Base-by-base conservation (phyloP, 805 yeast genomes). In the Clavispora santaluciae region DNA sequence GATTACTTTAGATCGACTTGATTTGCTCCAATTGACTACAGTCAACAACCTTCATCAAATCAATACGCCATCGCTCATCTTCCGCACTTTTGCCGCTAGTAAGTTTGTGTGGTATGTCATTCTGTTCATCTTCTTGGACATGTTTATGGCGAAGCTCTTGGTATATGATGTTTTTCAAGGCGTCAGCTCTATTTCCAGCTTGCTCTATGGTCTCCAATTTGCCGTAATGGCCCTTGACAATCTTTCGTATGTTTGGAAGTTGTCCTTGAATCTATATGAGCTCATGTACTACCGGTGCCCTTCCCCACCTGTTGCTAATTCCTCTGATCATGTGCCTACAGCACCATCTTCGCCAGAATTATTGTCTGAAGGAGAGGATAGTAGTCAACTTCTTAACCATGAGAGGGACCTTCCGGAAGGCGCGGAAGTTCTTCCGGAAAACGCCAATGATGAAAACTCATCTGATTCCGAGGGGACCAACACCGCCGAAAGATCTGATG, bases 171-270 rank as follows among this genome's bases (percentile, higher is more conserved):
- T 76, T 1, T 76, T 76, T 46, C 70, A 68, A 40, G 73, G 73
- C 26, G 63, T 64, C 48, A 78, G 66, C 40, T 62, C 86, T 15
- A 75, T 78, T 35, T 71, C 78, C 3, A 78, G 79, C 50, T 63
- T 85, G 30, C 70, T 83, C 39, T 81, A 86, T 58, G 90, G 89
- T 1, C 81, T 86, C 57, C 93, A 86, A 53, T 82, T 83, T 54
- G 81, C 84, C 3, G 66, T 86, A 43, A 66, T 83, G 44, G 73
- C 76, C 17, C 68, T 83, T 23, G 81, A 79, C 35, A 57, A 78
- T 20, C 50, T 79, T 12, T 64, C 74, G 6, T 63, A 70, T 36
- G 55, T 69, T 11, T 63, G 73, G 25, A 77, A 78, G 53, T 67
- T 71, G 39, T 46, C 62, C 6, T 61, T 84, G 39, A 79, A 80